These are phyloP conservation scores for Aspergillus pseudoviridinutans DNA, from an alignment of 2,329 filamentous ascomycete species.

Conservation along the genomic window DNA sequence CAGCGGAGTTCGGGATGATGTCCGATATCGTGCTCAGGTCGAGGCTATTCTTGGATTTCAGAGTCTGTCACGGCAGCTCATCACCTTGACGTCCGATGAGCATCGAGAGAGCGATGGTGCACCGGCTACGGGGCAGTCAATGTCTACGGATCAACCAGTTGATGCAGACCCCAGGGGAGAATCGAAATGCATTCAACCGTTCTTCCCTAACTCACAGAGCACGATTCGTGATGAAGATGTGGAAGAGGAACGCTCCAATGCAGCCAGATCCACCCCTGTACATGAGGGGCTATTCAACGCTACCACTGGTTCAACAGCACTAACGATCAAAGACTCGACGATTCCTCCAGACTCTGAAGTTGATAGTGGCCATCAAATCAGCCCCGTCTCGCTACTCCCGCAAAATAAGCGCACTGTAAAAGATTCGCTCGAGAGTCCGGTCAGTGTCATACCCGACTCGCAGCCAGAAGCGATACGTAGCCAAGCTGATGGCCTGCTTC, in stretches of 20 bases:
- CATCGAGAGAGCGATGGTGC: background rate
- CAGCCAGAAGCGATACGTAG: constrained; percentile 21
- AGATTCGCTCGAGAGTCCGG: constrained; percentile 30
- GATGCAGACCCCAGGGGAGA: background rate
- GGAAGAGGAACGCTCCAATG: background rate
- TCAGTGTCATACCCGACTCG: constrained; percentile 40
- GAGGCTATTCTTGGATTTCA: constrained; percentile 35
- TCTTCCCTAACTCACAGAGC: background rate
- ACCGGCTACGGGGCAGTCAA: background rate
- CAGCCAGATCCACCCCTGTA: background rate
- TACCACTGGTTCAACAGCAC: background rate
- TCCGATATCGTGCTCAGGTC: constrained; percentile 36
- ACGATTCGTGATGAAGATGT: background rate
- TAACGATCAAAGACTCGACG: background rate
- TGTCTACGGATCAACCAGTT: background rate
- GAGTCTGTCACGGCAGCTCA: constrained; percentile 22
- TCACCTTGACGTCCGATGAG: constrained; percentile 8
- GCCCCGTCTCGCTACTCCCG: background rate
- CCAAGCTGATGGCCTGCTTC: constrained; percentile 3
- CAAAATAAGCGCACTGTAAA: background rate
- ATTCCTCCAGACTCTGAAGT: background rate
- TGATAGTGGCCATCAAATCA: background rate
- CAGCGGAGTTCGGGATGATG: constrained; percentile 34
- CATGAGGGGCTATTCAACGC: background rate
- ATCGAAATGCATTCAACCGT: background rate